Evolutionary conservation across 1,284 basidiomycete species (phyloP).

Genomic region (Veloporphyrellus conicus): DNA sequence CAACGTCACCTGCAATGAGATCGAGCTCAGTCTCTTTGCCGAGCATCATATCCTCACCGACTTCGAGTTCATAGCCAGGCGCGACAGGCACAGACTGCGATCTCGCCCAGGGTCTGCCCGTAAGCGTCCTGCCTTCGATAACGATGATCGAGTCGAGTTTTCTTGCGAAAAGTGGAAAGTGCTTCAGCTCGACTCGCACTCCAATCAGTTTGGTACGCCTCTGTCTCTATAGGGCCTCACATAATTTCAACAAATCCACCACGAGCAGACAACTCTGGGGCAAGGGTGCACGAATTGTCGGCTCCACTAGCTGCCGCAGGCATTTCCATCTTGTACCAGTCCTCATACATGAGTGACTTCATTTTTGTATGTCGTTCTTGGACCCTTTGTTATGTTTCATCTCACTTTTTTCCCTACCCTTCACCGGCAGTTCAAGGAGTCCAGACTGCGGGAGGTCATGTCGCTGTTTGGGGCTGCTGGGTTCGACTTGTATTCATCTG

Average conservation of each 20-base stretch:
- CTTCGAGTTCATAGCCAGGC: conserved; percentile 58
- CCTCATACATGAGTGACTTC: conserved; percentile 81
- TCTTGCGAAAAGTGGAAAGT: conserved; percentile 70
- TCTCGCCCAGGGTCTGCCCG: conserved; percentile 38
- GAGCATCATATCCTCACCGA: conserved; percentile 55
- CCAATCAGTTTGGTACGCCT: conserved; percentile 55
- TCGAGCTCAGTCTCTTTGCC: conserved; percentile 70
- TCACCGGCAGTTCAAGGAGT: conserved; percentile 55
- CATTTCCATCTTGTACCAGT: conserved; percentile 82
- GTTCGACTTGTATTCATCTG: conserved; percentile 64
- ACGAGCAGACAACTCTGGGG: conserved; percentile 58
- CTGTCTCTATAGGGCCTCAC: not conserved
- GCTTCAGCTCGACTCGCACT: conserved; percentile 73
- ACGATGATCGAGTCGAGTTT: conserved; percentile 55
- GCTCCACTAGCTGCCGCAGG: conserved; percentile 74
- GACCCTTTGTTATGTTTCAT: not conserved
- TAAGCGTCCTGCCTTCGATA: conserved; percentile 25
- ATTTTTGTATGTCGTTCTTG: conserved; percentile 56
- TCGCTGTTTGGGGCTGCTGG: conserved; percentile 55
- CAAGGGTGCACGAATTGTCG: conserved; percentile 74
- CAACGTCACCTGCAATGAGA: conserved; percentile 70
- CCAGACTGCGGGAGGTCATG: conserved; percentile 60
- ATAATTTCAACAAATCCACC: conserved; percentile 5
- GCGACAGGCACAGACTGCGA: conserved; percentile 48
- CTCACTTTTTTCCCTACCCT: conserved; percentile 4